Percentiles rank a stretch among this genome's conserved stretches.
These are phyloP conservation scores for Pelargonium cotyledonis DNA, from an alignment of 441 rosid species.

Conservation along the genomic window DNA sequence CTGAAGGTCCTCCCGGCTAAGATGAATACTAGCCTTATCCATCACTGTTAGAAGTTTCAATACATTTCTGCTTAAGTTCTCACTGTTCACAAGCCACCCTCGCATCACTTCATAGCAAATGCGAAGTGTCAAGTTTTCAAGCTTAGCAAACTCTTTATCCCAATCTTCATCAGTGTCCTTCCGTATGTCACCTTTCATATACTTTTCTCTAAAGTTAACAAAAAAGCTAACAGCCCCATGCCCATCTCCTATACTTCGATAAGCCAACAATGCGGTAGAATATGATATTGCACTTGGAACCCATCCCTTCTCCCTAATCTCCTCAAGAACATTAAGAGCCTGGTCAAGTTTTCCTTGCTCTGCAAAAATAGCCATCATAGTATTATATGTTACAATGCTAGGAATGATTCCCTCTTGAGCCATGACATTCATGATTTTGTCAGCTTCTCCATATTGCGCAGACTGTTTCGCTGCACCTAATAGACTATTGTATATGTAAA, in stretches of 20 bases:
- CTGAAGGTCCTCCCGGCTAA: slow-evolving; percentile 54
- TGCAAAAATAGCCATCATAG: slow-evolving; percentile 59
- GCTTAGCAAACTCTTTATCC: slow-evolving; percentile 55
- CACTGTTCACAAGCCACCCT: slow-evolving; percentile 59
- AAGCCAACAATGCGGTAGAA: slow-evolving; percentile 68
- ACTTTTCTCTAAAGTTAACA: slow-evolving; percentile 50
- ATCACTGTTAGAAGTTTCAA: slow-evolving; percentile 57
- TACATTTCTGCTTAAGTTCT: slow-evolving; percentile 42
- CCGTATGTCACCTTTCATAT: slow-evolving; percentile 50
- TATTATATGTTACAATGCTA: slow-evolving; percentile 65
- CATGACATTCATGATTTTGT: slow-evolving; percentile 59
- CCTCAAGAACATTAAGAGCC: slow-evolving; percentile 59
- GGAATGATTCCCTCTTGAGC: slow-evolving; percentile 50
- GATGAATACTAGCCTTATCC: slow-evolving; percentile 53
- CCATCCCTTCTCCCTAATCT: slow-evolving; percentile 46
- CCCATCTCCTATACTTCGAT: slow-evolving; percentile 71
- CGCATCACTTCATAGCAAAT: slow-evolving; percentile 81
- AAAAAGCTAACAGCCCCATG: slow-evolving; percentile 67
- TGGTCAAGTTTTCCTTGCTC: slow-evolving; percentile 45
- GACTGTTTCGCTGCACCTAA: slow-evolving; percentile 66
- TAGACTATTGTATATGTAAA: slow-evolving; percentile 63
- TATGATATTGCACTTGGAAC: slow-evolving; percentile 59
- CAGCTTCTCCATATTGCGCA: slow-evolving; percentile 35
- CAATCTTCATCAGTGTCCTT: slow-evolving; percentile 39
- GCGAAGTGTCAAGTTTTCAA: slow-evolving; percentile 53